Base-by-base conservation (phyloP, 495 filamentous ascomycete genomes). In the Gamarada debralockiae region DNA sequence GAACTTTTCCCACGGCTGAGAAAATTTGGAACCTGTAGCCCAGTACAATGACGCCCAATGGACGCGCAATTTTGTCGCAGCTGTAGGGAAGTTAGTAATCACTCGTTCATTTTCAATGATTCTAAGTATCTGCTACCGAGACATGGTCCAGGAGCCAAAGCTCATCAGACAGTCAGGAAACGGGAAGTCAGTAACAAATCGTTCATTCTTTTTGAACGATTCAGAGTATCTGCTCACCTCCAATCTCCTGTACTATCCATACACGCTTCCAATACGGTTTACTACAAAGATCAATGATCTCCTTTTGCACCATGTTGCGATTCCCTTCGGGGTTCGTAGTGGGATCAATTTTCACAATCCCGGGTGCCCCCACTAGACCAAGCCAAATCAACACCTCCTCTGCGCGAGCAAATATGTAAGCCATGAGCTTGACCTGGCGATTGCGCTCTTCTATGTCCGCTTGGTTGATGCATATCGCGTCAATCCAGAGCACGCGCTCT, bases 221-320 rank as follows among this genome's bases (percentile, higher is more conserved):
- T 22, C 20, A 14, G 10, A 50, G 3, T 17, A 39, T 18, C 29
- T 34, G 22, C 6, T 47, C 54, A 24, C 40, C 47, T 3, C 49
- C 55, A 24, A 58, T 34, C 27, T 58, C 55, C 29, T 58, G 55
- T 3, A 58, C 43, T 10, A 56, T 56, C 53, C 53, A 56, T 1
- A 56, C 3, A 4, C 53, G 38, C 13, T 38, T 46, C 53, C 53
- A 58, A 29, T 53, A 58, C 18, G 41, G 36, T 13, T 36, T 2
- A 8, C 24, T 25, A 23, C 6, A 45, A 29, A 45, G 37, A 5
- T 39, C 6, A 4, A 7, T 14, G 18, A 39, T 29, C 27, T 29
- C n/a, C n/a, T n/a, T n/a, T n/a, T n/a, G n/a, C n/a, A n/a, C n/a
- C n/a, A n/a, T n/a, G n/a, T n/a, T n/a, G n/a, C n/a, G n/a, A n/a